Conservation (phyloP, 2,329 filamentous ascomycete species). For the Macrophomina pseudophaseolina region DNA sequence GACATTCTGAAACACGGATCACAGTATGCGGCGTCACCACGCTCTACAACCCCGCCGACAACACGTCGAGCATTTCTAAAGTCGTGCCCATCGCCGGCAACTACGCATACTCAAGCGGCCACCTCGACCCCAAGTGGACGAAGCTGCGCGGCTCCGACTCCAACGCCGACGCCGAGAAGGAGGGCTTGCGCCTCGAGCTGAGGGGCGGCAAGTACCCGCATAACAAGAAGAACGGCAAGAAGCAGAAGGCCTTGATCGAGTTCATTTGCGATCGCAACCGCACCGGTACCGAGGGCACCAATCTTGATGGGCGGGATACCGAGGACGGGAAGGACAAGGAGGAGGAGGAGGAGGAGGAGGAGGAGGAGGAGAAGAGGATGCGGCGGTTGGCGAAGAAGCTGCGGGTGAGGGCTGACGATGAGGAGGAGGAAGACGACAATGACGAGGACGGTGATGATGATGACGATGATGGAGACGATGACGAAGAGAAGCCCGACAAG, state of each 20-base stretch:
- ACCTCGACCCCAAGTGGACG: constrained; percentile 68
- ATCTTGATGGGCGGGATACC: constrained; percentile 38
- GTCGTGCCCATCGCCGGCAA: constrained; percentile 78
- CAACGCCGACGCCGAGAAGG: constrained; percentile 67
- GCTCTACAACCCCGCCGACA: constrained; percentile 56
- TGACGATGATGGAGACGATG: constrained; percentile 35
- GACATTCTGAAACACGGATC: neutral
- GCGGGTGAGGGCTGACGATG: constrained; percentile 32
- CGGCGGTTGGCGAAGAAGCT: constrained; percentile 32
- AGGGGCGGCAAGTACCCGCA: constrained; percentile 60
- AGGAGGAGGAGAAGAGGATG: constrained; percentile 38
- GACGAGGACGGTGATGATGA: constrained; percentile 36
- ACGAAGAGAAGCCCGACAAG: constrained; percentile 29
- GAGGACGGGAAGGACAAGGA: constrained; percentile 47
- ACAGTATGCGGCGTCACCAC: constrained; percentile 78
- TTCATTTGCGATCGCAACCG: constrained; percentile 78
- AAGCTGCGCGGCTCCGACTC: constrained; percentile 69
- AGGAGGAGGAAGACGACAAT: constrained; percentile 2
- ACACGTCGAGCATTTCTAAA: constrained; percentile 56
- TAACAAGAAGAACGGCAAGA: constrained; percentile 54
- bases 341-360: constrained; percentile 43
- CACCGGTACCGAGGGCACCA: constrained; percentile 60
- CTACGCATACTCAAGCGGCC: constrained; percentile 43
- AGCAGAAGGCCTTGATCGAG: constrained; percentile 80
- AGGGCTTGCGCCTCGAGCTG: constrained; percentile 75